Evolutionary conservation across 2,329 filamentous ascomycete species (phyloP).

Genomic region (Aspergillus hortae): DNA sequence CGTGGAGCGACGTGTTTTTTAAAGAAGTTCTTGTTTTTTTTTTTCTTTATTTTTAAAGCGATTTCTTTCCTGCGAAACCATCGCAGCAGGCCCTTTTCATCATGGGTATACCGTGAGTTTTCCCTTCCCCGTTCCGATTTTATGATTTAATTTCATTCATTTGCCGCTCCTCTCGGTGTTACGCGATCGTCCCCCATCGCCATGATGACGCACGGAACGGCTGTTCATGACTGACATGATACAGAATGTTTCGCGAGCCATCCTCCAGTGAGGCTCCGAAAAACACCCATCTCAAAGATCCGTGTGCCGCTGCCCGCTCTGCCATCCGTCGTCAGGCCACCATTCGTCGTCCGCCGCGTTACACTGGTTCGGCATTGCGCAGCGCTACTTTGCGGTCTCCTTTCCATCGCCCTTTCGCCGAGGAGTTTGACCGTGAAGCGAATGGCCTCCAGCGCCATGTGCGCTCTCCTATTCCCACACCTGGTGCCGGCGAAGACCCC

Average conservation of each 20-base stretch:
- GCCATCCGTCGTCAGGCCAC: conserved; percentile 54
- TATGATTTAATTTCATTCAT: background rate
- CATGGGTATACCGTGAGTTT: conserved; percentile 45
- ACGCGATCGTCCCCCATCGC: conserved; percentile 9
- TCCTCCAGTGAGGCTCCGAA: conserved; percentile 40
- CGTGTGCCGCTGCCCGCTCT: conserved; percentile 52
- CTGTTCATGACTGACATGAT: conserved; percentile 19
- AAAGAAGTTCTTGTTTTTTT: background rate
- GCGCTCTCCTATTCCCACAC: conserved; percentile 25
- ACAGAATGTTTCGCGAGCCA: conserved; percentile 55
- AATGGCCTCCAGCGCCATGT: conserved; percentile 18
- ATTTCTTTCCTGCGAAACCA: background rate
- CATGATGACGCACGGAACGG: conserved; percentile 11
- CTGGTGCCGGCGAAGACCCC: conserved; percentile 25
- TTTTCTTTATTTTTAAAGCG: conserved; percentile 8
- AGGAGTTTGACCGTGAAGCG: conserved; percentile 31
- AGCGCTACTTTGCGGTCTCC: conserved; percentile 26
- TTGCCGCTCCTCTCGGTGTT: conserved; percentile 6
- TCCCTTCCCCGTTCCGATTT: background rate
- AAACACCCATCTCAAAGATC: conserved; percentile 50
- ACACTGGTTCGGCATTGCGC: conserved; percentile 24
- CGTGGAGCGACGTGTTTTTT: conserved; percentile 1
- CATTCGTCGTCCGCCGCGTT: conserved; percentile 30
- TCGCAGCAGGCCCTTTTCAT: conserved; percentile 6
- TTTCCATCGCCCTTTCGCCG: conserved; percentile 25